Base-by-base conservation (phyloP, 345 rosid species). In the Citrus unshiu region DNA sequence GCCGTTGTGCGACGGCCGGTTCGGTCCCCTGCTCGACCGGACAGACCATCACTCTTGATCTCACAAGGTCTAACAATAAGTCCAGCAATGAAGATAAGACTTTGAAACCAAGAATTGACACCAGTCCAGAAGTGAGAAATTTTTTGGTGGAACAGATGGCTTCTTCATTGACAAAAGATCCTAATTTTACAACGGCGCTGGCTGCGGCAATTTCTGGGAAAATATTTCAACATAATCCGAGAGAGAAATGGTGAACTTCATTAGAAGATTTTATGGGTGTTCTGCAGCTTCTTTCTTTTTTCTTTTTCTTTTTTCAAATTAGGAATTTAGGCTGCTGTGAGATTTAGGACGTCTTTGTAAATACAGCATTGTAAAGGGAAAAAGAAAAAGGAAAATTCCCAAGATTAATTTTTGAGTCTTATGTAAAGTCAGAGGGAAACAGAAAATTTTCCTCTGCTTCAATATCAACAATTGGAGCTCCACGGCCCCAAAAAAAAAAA, bases 111-210 rank as follows among this genome's bases (percentile, higher is more conserved):
- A 88, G 80, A 82, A 24, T 77, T n/a, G 94, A 91, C n/a, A 69
- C 90, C 3, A 46, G 51, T 9, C 93, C 97, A 2, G 91, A 90
- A 83, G 83, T 87, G 43, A 90, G 81, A 66, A 82, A 92, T 71
- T 86, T 89, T 67, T 87, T 96, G 85, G 98, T 94, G 84, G 97
- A 96, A 56, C 98, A 96, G 78, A 96, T 96, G 99, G 99, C 99
- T 27, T 81, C 94, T 78, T 91, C 98, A 0, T 81, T 96, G 83
- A 94, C 98, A 4, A 92, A 92, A 74, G 99, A 96, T 81, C 99
- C 98, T 74, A 91, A 90, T 73, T 96, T 96, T 79, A 96, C 99
- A 7, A 87, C 99, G 65, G 99, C 99, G n/a, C 78, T 96, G 21
- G 98, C 95, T 1, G 97, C 98, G 6, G 99, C 99, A 54, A 91